These are phyloP conservation scores for Zalaria sp. DNA, from an alignment of 2,329 filamentous ascomycete species.

Conservation along the genomic window DNA sequence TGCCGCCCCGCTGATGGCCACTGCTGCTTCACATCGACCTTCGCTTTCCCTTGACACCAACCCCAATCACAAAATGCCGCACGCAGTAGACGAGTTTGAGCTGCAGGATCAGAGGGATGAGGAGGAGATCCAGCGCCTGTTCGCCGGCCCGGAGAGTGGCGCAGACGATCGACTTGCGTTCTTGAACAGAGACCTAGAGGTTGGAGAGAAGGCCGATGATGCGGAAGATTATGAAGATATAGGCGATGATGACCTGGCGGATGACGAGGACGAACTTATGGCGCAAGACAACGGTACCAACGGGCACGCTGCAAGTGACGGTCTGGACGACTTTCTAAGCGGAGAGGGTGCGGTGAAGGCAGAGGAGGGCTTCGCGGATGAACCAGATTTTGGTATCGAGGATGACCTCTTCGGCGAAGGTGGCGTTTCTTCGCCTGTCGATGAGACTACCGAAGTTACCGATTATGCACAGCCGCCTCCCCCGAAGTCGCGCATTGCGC, in stretches of 20 bases:
- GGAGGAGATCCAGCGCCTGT: constrained; percentile 14
- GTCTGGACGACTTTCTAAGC: constrained; percentile 8
- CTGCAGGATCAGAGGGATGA: constrained; percentile 12
- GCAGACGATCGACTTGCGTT: constrained; percentile 12
- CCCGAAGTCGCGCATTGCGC: constrained; percentile 3
- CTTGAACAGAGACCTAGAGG: constrained; percentile 23
- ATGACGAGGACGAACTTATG: constrained; percentile 46
- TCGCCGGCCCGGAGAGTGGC: constrained; percentile 12
- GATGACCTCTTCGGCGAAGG: constrained; percentile 58
- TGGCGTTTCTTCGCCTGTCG: constrained; percentile 15
- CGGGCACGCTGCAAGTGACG: neutral
- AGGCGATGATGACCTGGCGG: constrained; percentile 73
- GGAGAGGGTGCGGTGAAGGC: constrained; percentile 13
- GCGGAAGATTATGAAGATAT: constrained; percentile 87
- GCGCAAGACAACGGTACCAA: constrained; percentile 1
- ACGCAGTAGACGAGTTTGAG: constrained; percentile 18
- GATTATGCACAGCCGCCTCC: neutral
- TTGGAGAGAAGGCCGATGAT: constrained; percentile 73
- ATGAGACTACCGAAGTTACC: neutral
- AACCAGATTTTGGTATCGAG: constrained; percentile 37
- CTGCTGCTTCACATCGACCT: neutral
- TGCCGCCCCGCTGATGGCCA: neutral
- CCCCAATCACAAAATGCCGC: constrained; percentile 17
- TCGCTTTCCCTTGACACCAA: neutral
- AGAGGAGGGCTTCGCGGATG: constrained; percentile 42